Base-by-base conservation (phyloP, 164 flowering plant genomes). In the Liquidambar formosana region DNA sequence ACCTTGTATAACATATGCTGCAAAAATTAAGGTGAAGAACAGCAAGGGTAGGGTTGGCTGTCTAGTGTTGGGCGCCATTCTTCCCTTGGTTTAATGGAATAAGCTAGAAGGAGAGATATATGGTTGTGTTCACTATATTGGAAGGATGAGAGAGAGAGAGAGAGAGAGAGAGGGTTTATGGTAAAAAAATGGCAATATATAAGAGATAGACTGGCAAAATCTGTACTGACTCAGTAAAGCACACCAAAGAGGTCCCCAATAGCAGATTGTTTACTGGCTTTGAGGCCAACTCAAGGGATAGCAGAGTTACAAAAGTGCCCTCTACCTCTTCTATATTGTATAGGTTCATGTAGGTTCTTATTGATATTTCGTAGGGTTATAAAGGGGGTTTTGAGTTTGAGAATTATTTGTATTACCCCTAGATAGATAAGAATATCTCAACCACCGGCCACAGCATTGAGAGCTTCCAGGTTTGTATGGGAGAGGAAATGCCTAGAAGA, bases 1-100 rank as follows among this genome's bases (percentile, higher is more conserved):
- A 78, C 81, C 81, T 75, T 72, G 66, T 3, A 38, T 44, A 22
- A 62, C 44, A 65, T 15, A 41, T 10, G 69, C 72, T 56, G 69
- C 71, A 28, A 78, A 61, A 16, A 75, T 14, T 60, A 75, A 66
- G 75, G 61, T 46, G 58, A 75, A 22, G 63, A 78, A 47, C 3
- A 67, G 49, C 23, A 71, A 33, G 16, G 68, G 28, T 45, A 68
- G 25, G 64, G 48, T 12, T 48, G 16, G 12, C 18, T 10, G 70
- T 71, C 43, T 66, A 46, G 46, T 8, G 63, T 52, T 71, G 70
- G 68, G n/a, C n/a, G n/a, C 60, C 73, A 71, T 78, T 65, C 43
- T 61, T 54, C 16, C 60, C 22, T 15, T 28, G 53, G 65, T 27
- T n/a, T 27, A 12, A 38, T 61, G 57, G 44, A 58, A 11, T 27